These are phyloP conservation scores for Castanea mollissima DNA, from an alignment of 306 rosid species.

Conservation along the genomic window DNA sequence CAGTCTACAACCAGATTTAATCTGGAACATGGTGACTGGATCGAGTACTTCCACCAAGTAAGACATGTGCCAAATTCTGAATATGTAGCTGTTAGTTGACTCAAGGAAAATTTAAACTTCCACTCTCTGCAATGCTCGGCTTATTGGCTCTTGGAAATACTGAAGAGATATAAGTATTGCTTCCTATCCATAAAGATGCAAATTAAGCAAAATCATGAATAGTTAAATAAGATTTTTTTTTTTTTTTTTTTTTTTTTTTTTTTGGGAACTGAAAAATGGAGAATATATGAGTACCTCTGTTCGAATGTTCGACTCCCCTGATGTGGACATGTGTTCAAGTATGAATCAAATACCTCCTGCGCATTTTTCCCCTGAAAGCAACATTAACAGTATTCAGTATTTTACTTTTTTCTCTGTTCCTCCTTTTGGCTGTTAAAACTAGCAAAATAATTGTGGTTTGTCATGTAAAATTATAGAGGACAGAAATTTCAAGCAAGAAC, in stretches of 20 bases:
- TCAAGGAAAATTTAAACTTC: slow-evolving; percentile 14
- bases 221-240: background rate
- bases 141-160: slow-evolving; percentile 86
- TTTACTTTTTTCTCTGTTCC: background rate
- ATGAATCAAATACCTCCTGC: slow-evolving; percentile 50
- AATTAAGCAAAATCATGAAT: slow-evolving; percentile 1
- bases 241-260: background rate
- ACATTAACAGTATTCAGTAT: slow-evolving; percentile 8
- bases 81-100: slow-evolving; percentile 9
- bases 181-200: slow-evolving; percentile 53
- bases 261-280: background rate
- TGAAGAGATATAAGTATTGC: slow-evolving; percentile 91
- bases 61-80: background rate
- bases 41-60: background rate
- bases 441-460: slow-evolving; percentile 1
- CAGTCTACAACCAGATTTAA: background rate
- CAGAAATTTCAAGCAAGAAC: background rate
- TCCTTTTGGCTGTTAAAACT: background rate
- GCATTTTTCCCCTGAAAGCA: slow-evolving; percentile 56
- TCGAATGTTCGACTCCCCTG: slow-evolving; percentile 98
- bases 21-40: background rate
- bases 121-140: slow-evolving; percentile 48
- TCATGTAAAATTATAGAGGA: background rate
- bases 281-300: slow-evolving; percentile 64
- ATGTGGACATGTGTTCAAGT: slow-evolving; percentile 85